Evolutionary conservation across 2,329 filamentous ascomycete genomes (phyloP), one percentile per base, ranked within the genome.

Genomic region (Aspergillus luchuensis): DNA sequence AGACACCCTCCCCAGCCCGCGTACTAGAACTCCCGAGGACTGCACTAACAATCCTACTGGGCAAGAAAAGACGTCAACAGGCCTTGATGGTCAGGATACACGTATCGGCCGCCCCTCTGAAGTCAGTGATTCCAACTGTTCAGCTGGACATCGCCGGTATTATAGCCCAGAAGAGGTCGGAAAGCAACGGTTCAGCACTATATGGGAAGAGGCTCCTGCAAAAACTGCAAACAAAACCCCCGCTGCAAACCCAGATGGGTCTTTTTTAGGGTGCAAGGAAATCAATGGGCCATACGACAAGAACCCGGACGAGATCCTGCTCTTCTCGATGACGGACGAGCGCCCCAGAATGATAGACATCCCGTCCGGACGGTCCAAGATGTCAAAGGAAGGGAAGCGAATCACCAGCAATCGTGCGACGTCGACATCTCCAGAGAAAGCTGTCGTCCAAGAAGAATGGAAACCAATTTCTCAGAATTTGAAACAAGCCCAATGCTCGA

Each of bases 221-320:
- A 71, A 66, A 52, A 43, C 63, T n/a, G 70, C 67, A 52, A 66
- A 65, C n/a, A 61, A 66, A 36, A 55, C 61, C 28, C 53, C 57
- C 8, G 62, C 65, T 6, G 56, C 63, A 15, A 69, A 70, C 21
- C 59, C 65, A 1, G 74, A 75, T 21, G 74, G 74, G 10, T 76
- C 74, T 73, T 77, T 77, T 73, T 74, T 78, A 73, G 74, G 74
- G 10, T 77, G 74, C 69, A 74, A 72, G 59, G 74, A 75, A 51
- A 76, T 77, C 57, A 72, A 74, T 47, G 67, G 70, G 11, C 68
- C 70, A 8, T 62, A 63, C 33, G 69, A 74, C 43, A 75, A 72
- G 50, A 76, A 74, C 41, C 74, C 74, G 21, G 75, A 77, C 70
- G 74, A 76, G 36, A 74, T 77, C 11, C 62, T 76, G 10, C 67